These are phyloP conservation scores for Ophiostoma himal-ulmi DNA, from an alignment of 2,329 filamentous ascomycete genomes.

Conservation along the genomic window DNA sequence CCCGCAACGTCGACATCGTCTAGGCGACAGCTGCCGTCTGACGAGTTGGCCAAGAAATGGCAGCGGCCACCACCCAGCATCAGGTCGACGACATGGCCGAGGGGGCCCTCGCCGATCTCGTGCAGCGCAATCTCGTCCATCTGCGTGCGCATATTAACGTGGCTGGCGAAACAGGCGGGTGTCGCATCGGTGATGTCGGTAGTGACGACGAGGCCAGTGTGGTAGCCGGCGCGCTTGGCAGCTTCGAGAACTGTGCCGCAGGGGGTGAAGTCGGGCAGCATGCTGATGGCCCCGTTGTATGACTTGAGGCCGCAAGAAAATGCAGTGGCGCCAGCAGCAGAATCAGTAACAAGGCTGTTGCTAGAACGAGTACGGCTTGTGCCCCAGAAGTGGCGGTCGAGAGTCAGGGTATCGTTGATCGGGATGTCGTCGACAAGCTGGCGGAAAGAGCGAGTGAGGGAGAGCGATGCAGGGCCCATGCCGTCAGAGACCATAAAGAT, in stretches of 20 bases:
- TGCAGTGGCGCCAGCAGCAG: slow-evolving; percentile 91
- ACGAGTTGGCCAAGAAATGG: slow-evolving; percentile 82
- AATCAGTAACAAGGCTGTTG: slow-evolving; percentile 85
- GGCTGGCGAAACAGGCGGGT: slow-evolving; percentile 87
- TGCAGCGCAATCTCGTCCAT: slow-evolving; percentile 90
- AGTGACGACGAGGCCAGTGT: slow-evolving; percentile 89
- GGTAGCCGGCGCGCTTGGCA: slow-evolving; percentile 84
- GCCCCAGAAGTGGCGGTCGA: slow-evolving; percentile 88
- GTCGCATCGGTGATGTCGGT: slow-evolving; percentile 94
- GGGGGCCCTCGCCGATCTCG: slow-evolving; percentile 78
- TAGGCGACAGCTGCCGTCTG: slow-evolving; percentile 70
- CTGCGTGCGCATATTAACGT: slow-evolving; percentile 72
- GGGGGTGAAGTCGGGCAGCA: slow-evolving; percentile 75
- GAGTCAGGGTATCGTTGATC: slow-evolving; percentile 64
- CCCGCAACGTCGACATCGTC: slow-evolving; percentile 72
- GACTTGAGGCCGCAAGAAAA: slow-evolving; percentile 91
- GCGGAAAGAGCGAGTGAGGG: slow-evolving; percentile 77
- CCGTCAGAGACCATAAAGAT: slow-evolving; percentile 99
- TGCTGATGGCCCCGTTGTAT: slow-evolving; percentile 93
- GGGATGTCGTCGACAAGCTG: slow-evolving; percentile 72
- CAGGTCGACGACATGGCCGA: slow-evolving; percentile 83
- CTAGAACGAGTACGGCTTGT: slow-evolving; percentile 80
- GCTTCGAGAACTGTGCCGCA: slow-evolving; percentile 93
- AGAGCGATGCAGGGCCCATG: slow-evolving; percentile 91
- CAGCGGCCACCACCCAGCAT: slow-evolving; percentile 91